These are phyloP conservation scores for Melampsora larici-populina DNA, from an alignment of 1,284 basidiomycete genomes.

Conservation along the genomic window DNA sequence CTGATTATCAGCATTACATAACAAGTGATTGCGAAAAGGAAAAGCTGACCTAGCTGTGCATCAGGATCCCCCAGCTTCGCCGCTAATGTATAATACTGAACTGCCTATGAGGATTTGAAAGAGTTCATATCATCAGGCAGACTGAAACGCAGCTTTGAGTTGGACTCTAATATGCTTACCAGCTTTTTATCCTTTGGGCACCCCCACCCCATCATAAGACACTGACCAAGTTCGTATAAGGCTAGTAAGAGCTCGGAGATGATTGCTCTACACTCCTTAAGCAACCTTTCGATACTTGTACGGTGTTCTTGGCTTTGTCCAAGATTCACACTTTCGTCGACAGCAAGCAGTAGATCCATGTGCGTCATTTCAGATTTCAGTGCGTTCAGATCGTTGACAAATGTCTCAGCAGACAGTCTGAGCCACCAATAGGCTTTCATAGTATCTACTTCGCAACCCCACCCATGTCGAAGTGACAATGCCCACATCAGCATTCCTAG, in stretches of 20 bases:
- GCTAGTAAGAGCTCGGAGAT: conserved; percentile 31
- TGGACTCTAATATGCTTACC: neutral
- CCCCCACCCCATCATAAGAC: conserved; percentile 42
- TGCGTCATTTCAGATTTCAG: conserved; percentile 23
- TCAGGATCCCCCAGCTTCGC: conserved; percentile 32
- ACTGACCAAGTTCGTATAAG: conserved; percentile 42
- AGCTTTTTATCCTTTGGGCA: conserved; percentile 27
- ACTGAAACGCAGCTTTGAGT: neutral
- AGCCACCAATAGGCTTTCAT: conserved; percentile 38
- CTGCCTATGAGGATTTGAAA: conserved; percentile 27
- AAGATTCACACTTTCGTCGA: conserved; percentile 10
- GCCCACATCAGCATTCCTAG: conserved; percentile 42
- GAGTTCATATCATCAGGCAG: neutral
- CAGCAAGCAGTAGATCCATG: conserved; percentile 9
- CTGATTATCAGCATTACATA: neutral
- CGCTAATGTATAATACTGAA: conserved; percentile 36
- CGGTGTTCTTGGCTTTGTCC: neutral
- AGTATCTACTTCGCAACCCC: conserved; percentile 37
- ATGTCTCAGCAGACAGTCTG: conserved; percentile 22
- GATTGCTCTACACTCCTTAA: conserved; percentile 24
- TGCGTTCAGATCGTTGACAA: conserved; percentile 18
- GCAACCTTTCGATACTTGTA: neutral
- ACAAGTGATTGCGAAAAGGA: neutral
- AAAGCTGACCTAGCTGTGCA: conserved; percentile 39
- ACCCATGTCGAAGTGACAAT: conserved; percentile 35